These are phyloP conservation scores for Puccinia triticina DNA, from an alignment of 1,284 basidiomycete genomes.

Conservation along the genomic window DNA sequence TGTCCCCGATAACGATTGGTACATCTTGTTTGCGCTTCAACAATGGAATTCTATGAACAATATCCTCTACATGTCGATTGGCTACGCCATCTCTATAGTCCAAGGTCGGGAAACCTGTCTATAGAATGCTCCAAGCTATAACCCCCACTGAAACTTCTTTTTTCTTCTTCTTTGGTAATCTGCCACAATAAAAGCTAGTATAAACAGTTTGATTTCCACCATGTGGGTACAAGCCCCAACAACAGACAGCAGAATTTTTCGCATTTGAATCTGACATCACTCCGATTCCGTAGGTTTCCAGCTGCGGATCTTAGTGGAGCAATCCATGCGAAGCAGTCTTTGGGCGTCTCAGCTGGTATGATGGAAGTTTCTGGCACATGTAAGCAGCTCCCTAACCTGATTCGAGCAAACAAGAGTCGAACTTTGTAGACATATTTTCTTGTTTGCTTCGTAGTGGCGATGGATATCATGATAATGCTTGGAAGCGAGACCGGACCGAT, in stretches of 20 bases:
- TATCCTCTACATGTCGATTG: slow-evolving; percentile 23
- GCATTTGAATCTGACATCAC: background rate
- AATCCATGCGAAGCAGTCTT: background rate
- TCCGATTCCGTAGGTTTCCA: slow-evolving; percentile 23
- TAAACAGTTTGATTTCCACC: slow-evolving; percentile 23
- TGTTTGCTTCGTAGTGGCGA: slow-evolving; percentile 9
- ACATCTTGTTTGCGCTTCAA: slow-evolving; percentile 34
- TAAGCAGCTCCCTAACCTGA: background rate
- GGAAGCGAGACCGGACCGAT: slow-evolving; percentile 8
- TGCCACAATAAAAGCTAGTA: background rate
- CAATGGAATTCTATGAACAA: slow-evolving; percentile 35
- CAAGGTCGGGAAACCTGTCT: background rate
- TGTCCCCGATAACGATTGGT: slow-evolving; percentile 22
- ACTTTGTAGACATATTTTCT: background rate
- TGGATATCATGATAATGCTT: slow-evolving; percentile 6
- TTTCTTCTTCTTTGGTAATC: background rate
- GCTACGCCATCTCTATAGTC: slow-evolving; percentile 14
- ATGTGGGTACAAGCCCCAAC: background rate
- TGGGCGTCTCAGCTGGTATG: slow-evolving; percentile 9
- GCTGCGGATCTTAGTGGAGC: slow-evolving; percentile 1
- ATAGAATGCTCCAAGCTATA: background rate
- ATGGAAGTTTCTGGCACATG: slow-evolving; percentile 26
- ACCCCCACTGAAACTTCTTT: background rate
- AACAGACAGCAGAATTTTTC: background rate
- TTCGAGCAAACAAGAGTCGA: background rate